Evolutionary conservation across 2,329 filamentous ascomycete genomes (phyloP).

Genomic region (Niveomyces coronatus): DNA sequence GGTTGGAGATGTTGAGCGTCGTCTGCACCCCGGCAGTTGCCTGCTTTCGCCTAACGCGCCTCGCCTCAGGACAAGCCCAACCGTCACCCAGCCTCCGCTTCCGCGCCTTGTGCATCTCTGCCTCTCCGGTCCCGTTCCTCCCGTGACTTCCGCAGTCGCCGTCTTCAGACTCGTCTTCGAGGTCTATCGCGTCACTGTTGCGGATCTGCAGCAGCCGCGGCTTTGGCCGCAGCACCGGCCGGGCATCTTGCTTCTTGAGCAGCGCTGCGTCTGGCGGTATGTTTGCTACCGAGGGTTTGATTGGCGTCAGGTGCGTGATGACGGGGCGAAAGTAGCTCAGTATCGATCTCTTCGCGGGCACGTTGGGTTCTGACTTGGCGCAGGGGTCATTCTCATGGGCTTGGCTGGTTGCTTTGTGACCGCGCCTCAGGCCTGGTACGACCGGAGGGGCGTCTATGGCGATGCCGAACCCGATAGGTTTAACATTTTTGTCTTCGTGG

Average conservation of each 20-base stretch:
- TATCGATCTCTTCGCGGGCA: constrained; percentile 24
- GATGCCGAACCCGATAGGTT: not conserved
- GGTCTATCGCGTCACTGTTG: constrained; percentile 11
- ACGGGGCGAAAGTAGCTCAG: constrained; percentile 30
- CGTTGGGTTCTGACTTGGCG: not conserved
- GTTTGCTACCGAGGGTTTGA: not conserved
- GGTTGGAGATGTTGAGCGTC: constrained; percentile 32
- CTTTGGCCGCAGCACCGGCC: constrained; percentile 4
- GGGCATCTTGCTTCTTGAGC: not conserved
- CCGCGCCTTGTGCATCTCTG: not conserved
- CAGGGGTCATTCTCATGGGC: not conserved
- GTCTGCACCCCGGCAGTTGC: constrained; percentile 25
- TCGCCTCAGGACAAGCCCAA: not conserved
- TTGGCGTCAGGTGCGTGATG: not conserved
- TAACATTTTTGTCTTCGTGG: constrained; percentile 1
- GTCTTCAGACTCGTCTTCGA: not conserved
- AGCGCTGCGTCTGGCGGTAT: not conserved
- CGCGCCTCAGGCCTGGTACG: not conserved
- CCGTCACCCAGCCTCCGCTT: not conserved
- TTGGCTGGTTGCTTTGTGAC: not conserved
- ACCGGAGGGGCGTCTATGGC: not conserved
- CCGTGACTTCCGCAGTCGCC: not conserved
- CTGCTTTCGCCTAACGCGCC: constrained; percentile 10
- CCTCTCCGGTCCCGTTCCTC: not conserved
- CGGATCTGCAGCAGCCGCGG: constrained; percentile 21